phyloP scores from a whole-genome alignment of 257 asterid genomes.

The Nicotiana sylvestris region DNA sequence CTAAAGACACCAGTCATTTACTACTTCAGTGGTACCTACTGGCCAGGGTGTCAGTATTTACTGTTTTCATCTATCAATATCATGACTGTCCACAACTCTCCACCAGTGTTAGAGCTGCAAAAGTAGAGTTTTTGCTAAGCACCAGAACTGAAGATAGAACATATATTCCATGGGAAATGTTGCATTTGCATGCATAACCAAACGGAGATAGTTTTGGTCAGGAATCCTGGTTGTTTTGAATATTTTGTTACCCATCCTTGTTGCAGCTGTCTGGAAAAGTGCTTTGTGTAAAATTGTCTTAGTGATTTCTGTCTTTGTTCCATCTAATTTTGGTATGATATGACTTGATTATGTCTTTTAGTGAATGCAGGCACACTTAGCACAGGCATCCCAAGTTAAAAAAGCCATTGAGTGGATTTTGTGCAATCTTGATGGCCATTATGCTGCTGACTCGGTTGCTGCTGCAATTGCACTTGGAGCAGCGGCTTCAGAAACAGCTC shows the following conservation, averaged over 20 bases:
- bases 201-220: background rate
- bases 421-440: conserved; percentile 90
- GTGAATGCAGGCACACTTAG: conserved; percentile 97
- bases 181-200: background rate
- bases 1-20: background rate
- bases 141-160: background rate
- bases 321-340: conserved; percentile 31
- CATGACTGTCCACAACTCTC: background rate
- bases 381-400: conserved; percentile 92
- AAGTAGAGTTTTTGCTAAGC: background rate
- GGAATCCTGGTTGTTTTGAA: background rate
- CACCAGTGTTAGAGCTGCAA: background rate
- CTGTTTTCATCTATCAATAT: background rate
- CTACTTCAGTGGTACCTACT: background rate
- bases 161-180: background rate
- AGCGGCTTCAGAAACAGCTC: conserved; percentile 61
- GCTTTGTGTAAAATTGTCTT: conserved; percentile 6
- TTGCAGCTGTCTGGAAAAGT: background rate
- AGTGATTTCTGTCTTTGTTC: conserved; percentile 11
- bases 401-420: conserved; percentile 91
- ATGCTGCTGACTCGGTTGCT: conserved; percentile 98
- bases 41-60: background rate
- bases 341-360: conserved; percentile 75
- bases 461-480: conserved; percentile 98
- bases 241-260: background rate